Evolutionary conservation across 78 protist genomes (phyloP), one percentile per base, ranked within the genome.

Genomic region (Andalucia godoyi): DNA sequence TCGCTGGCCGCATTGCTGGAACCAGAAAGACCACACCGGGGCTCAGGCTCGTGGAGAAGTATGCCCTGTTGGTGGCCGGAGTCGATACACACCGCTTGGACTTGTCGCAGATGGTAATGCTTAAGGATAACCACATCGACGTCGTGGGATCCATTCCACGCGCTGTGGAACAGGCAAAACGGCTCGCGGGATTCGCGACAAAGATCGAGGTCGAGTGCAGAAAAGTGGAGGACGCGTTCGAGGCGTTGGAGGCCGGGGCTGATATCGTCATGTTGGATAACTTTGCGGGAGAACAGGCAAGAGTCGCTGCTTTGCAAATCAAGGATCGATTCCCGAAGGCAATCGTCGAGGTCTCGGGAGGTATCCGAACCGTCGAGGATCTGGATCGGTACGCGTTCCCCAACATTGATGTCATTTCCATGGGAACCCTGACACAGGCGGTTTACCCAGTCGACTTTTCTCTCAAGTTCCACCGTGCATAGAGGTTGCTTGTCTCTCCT

Each of bases 21-120:
- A 91, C 97, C 0, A 67, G 97, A 41, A 91, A 91, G 65, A 91
- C 97, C 18, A 86, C 97, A 2, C 97, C 97, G 0, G 95, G 85
- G 34, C 83, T 86, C 46, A 66, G 95, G 17, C 45, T 79, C 13
- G 83, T 91, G 0, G 96, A 91, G 67, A 87, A 87, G 57, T 86
- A 89, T 33, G 90, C 86, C 7, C 40, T 89, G 55, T 65, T 89
- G 15, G 85, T 87, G 21, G 97, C 88, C 1, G 97, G 97, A 25
- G 80, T 57, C 13, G 94, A 87, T 60, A 63, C 88, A 0, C 97
- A 92, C 53, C 77, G 97, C 27, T 81, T 79, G 81, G 92, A 91
- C 46, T 77, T 92, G 32, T 85, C 91, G 1, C 40, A 72, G 27
- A 88, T 91, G 93, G 54, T 79, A 21, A 83, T 86, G 88, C 77